These are phyloP conservation scores for Talaromyces proteolyticus DNA, from an alignment of 495 filamentous ascomycete species.

Conservation along the genomic window DNA sequence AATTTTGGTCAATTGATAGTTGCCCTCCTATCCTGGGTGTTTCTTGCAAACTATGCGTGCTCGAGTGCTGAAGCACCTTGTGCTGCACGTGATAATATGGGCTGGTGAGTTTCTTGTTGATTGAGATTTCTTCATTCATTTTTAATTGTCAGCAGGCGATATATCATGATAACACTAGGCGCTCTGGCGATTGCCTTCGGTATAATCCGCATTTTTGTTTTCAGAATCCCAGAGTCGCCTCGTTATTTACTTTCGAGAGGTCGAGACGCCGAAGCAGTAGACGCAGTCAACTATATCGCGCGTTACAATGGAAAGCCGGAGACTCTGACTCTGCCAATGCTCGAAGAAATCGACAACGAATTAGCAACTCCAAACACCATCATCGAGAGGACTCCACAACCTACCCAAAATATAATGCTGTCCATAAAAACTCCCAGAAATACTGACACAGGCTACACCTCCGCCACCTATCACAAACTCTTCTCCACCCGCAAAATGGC, in stretches of 20 bases:
- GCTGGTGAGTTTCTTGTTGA: slow-evolving; percentile 16
- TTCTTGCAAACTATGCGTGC: slow-evolving; percentile 26
- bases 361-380: slow-evolving; percentile 17
- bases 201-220: slow-evolving; percentile 22
- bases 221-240: slow-evolving; percentile 27
- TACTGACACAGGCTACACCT: slow-evolving; percentile 6
- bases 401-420: no score
- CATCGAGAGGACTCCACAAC: no score
- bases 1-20: slow-evolving; percentile 27
- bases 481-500: background rate
- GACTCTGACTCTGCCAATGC: slow-evolving; percentile 21
- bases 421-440: slow-evolving; percentile 16
- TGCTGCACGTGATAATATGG: slow-evolving; percentile 23
- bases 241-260: slow-evolving; percentile 26
- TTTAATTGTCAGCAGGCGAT: no score
- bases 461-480: background rate
- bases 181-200: slow-evolving; percentile 21
- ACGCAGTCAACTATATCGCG: slow-evolving; percentile 24
- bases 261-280: slow-evolving; percentile 22
- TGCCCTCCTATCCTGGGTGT: slow-evolving; percentile 26
- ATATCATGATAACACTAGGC: slow-evolving; percentile 24
- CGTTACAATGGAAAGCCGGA: slow-evolving; percentile 21
- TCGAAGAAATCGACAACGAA: slow-evolving; percentile 21
- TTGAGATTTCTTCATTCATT: background rate
- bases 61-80: slow-evolving; percentile 20